Percentiles rank a stretch among this genome's conserved stretches.
These are phyloP conservation scores for Sporothrix protearum DNA, from an alignment of 2,329 filamentous ascomycete species.

Conservation along the genomic window DNA sequence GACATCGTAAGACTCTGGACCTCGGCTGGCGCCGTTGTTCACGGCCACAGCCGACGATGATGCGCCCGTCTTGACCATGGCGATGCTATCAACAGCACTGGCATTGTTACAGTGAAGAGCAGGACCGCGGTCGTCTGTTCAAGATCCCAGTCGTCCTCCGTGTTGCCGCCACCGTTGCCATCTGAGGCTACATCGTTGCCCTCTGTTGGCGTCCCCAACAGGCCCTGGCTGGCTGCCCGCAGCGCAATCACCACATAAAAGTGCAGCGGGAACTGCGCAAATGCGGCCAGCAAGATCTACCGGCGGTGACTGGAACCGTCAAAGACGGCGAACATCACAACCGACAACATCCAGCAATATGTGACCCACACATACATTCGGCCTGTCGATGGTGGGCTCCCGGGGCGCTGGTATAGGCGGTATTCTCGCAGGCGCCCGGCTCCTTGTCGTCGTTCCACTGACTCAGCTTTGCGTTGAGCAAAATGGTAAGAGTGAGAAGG, in stretches of 20 bases:
- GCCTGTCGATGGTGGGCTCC: constrained; percentile 30
- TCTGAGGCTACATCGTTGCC: not conserved
- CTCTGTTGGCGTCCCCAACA: constrained; percentile 8
- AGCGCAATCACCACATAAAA: constrained; percentile 36
- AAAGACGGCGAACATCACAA: constrained; percentile 30
- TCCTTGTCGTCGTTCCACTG: constrained; percentile 26
- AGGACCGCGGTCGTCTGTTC: not conserved
- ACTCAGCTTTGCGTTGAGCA: constrained; percentile 30
- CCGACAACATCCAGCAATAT: constrained; percentile 27
- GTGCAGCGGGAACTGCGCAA: constrained; percentile 35
- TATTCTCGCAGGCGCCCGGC: constrained; percentile 33
- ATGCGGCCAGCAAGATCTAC: constrained; percentile 31
- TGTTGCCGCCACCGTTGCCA: not conserved
- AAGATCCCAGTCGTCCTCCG: constrained; percentile 3
- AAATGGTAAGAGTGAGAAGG: constrained; percentile 29
- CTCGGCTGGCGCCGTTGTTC: not conserved
- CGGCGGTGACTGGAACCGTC: constrained; percentile 25
- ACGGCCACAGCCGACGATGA: not conserved
- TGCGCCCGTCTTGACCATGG: not conserved
- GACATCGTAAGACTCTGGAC: not conserved
- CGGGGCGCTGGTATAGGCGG: constrained; percentile 26
- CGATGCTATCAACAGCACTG: not conserved
- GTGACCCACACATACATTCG: constrained; percentile 33
- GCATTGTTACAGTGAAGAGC: not conserved
- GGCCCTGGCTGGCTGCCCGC: constrained; percentile 33